Base-by-base conservation (phyloP, 176 grass and related monocot species). In the Rhynchospora tenuis region DNA sequence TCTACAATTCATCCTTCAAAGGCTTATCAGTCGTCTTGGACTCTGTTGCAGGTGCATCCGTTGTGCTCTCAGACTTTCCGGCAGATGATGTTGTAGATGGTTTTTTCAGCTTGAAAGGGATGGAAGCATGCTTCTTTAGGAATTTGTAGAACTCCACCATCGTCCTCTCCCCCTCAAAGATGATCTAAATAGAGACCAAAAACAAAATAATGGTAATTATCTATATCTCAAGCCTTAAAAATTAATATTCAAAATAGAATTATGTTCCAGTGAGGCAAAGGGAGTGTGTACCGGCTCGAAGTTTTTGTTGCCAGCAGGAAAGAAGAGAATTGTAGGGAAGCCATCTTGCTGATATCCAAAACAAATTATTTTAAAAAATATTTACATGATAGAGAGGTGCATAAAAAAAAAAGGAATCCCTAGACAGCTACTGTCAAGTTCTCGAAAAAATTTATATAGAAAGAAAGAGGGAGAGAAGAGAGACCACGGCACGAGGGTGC, bases 71-170 rank as follows among this genome's bases (percentile, higher is more conserved):
- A 0, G 84, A 47, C 64, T 64, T 88, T 9, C 27, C 47, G 9
- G 45, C 86, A 7, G 88, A 86, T 17, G 86, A 78, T 68, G 46
- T 29, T 6, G 61, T 52, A 33, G 81, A 72, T 1, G 82, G 79
- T 66, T 73, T 89, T 86, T 93, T 91, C 55, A 98, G 85, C 84
- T 93, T 98, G 90, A 98, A 98, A 16, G 90, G 90, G 73, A 98
- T 93, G 7, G 90, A n/a, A 28, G 95, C 92, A 47, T 98, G 88
- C 80, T 98, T 87, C 84, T 98, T 98, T 74, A 98, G 82, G 82
- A 98, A 98, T 55, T 90, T 95, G 86, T 94, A 98, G 79, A 98
- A 91, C 58, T 90, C 92, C 59, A 91, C 93, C 43, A 98, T 90
- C 5, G 90, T 94, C 62, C 95, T 87, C 31, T 91, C 90, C 78